Conservation (phyloP, 164 flowering plant genomes). For the Berberis thunbergii region DNA sequence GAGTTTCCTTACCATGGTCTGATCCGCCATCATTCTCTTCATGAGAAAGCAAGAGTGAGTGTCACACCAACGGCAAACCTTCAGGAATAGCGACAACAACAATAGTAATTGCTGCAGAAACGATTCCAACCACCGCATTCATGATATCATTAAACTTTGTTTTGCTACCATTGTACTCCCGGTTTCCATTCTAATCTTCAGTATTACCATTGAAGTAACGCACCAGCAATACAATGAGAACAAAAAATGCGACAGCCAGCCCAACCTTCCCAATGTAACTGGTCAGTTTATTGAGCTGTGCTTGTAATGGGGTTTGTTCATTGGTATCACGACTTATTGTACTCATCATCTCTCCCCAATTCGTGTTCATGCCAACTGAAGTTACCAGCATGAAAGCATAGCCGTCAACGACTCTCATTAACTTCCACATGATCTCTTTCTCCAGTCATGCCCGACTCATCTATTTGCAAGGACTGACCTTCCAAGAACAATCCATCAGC, state of each 20-base stretch:
- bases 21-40: conserved; percentile 36
- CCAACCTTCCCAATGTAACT: conserved; percentile 49
- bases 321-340: conserved; percentile 24
- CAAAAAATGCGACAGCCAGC: conserved; percentile 38
- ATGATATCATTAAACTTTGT: conserved; percentile 29
- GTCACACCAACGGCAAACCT: conserved; percentile 32
- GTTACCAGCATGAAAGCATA: conserved; percentile 44
- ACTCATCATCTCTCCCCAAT: conserved; percentile 58
- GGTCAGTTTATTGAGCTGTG: conserved; percentile 42
- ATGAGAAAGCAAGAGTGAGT: conserved; percentile 36
- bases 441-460: conserved; percentile 46
- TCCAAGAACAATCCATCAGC: conserved; percentile 45
- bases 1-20: conserved; percentile 30
- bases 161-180: conserved; percentile 28
- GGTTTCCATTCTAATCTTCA: conserved; percentile 32
- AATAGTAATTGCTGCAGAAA: conserved; percentile 33
- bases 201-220: conserved; percentile 32
- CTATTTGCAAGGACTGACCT: conserved; percentile 36
- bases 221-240: conserved; percentile 24
- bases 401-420: conserved; percentile 31
- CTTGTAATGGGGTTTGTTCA: conserved; percentile 58
- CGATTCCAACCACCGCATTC: conserved; percentile 19
- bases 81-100: conserved; percentile 37
- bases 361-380: conserved; percentile 31
- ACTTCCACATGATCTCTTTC: conserved; percentile 30